A percentile compares a stretch with the other conserved stretches of the same genome.
These are phyloP conservation scores for Dacryopinax primogenitus DNA, from an alignment of 768 basidiomycete genomes.

Conservation along the genomic window DNA sequence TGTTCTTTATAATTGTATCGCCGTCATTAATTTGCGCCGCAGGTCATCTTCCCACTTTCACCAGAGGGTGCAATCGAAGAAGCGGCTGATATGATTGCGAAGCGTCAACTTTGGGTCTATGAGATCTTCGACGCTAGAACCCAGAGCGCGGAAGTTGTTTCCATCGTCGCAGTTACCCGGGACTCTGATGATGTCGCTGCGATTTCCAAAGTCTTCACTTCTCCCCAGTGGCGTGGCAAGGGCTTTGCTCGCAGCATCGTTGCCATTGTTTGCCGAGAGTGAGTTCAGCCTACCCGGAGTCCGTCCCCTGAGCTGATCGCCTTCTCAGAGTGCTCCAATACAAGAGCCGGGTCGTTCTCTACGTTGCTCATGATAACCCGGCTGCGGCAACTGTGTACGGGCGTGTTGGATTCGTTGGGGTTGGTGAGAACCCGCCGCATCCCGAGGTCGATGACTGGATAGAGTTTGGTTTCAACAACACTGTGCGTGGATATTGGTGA, in stretches of 20 bases:
- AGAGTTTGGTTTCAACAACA: conserved; percentile 49
- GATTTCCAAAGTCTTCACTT: conserved; percentile 62
- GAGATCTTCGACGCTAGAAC: conserved; percentile 25
- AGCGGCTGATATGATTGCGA: conserved; percentile 38
- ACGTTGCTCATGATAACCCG: conserved; percentile 45
- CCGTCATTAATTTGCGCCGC: not conserved
- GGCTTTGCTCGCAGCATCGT: conserved; percentile 54
- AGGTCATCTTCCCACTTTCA: conserved; percentile 47
- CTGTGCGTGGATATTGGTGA: conserved; percentile 54
- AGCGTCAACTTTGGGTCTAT: conserved; percentile 48
- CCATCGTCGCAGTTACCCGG: conserved; percentile 55
- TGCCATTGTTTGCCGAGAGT: conserved; percentile 26
- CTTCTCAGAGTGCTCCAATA: conserved; percentile 31
- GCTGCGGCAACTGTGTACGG: conserved; percentile 47
- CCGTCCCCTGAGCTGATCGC: conserved; percentile 15
- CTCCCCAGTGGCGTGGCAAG: conserved; percentile 36
- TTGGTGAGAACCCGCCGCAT: conserved; percentile 25
- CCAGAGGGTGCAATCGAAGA: conserved; percentile 35
- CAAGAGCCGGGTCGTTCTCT: conserved; percentile 47
- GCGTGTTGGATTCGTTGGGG: conserved; percentile 53
- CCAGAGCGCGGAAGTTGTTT: conserved; percentile 33
- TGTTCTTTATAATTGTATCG: not conserved
- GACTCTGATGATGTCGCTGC: conserved; percentile 42
- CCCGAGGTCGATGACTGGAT: conserved; percentile 42
- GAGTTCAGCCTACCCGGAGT: conserved; percentile 9